Conservation (phyloP, 768 basidiomycete genomes). For the Mycena galopus region DNA sequence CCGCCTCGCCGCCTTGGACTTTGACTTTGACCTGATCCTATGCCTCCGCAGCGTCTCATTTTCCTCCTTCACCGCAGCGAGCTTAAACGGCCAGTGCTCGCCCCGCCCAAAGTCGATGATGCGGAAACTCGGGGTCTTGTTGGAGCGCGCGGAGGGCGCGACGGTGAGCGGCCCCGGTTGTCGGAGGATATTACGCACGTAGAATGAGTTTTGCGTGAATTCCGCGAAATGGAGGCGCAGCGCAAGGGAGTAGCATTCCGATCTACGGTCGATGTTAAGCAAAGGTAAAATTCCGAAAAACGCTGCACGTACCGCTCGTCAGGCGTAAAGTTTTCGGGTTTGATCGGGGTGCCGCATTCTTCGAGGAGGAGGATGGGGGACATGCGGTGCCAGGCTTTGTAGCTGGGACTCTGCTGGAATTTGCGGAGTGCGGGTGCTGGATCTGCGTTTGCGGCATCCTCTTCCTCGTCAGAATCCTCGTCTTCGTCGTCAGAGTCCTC, state of each 20-base stretch:
- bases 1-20: not conserved
- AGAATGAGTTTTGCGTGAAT: slow-evolving; percentile 56
- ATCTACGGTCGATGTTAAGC: too few relatives aligned
- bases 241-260: slow-evolving; percentile 46
- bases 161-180: slow-evolving; percentile 56
- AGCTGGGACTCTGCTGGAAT: not conserved
- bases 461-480: not conserved
- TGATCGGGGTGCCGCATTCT: slow-evolving; percentile 26
- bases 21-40: too few relatives aligned
- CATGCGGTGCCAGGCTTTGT: slow-evolving; percentile 9
- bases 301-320: slow-evolving; percentile 28
- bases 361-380: slow-evolving; percentile 32
- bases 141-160: slow-evolving; percentile 43
- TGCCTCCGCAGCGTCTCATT: not conserved
- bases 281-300: too few relatives aligned
- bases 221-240: slow-evolving; percentile 54
- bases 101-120: slow-evolving; percentile 64
- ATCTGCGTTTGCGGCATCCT: not conserved
- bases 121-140: slow-evolving; percentile 52
- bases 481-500: too few relatives aligned
- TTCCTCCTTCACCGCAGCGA: not conserved
- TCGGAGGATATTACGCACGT: slow-evolving; percentile 56
- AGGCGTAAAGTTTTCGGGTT: slow-evolving; percentile 3
- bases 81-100: slow-evolving; percentile 23
- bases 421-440: not conserved